These are phyloP conservation scores for Peterozyma toletana DNA, from an alignment of 805 yeast species.

Conservation along the genomic window DNA sequence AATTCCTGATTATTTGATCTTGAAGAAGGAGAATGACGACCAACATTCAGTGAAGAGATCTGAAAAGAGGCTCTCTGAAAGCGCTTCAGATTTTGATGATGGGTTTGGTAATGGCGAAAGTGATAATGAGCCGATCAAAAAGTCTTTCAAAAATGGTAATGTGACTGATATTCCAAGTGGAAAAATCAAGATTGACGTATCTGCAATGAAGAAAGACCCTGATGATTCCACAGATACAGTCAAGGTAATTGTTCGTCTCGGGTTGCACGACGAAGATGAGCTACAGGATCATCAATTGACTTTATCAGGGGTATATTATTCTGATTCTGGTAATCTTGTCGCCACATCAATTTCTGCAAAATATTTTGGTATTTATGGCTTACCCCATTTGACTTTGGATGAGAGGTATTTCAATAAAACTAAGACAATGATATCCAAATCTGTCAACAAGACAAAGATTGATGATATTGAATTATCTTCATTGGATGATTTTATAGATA, in stretches of 20 bases:
- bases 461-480: slow-evolving; percentile 30
- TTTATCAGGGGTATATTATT: slow-evolving; percentile 59
- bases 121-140: neutral
- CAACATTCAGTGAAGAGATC: slow-evolving; percentile 15
- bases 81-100: slow-evolving; percentile 4
- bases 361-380: slow-evolving; percentile 51
- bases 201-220: slow-evolving; percentile 7
- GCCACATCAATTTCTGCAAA: slow-evolving; percentile 57
- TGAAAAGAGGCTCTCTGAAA: slow-evolving; percentile 1
- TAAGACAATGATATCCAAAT: slow-evolving; percentile 33
- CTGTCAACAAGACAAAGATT: slow-evolving; percentile 34
- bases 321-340: slow-evolving; percentile 55
- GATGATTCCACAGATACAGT: slow-evolving; percentile 29
- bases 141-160: slow-evolving; percentile 6
- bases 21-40: neutral
- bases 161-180: slow-evolving; percentile 19
- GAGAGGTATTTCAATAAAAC: slow-evolving; percentile 36
- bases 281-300: slow-evolving; percentile 40
- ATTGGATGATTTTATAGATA: slow-evolving; percentile 27
- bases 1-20: slow-evolving; percentile 20
- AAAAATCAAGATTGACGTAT: slow-evolving; percentile 9
- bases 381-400: slow-evolving; percentile 47
- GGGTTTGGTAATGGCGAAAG: neutral
- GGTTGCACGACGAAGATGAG: slow-evolving; percentile 37
- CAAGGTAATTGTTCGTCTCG: slow-evolving; percentile 11